Base-by-base conservation (phyloP, 768 basidiomycete species). In the Pleurotus pulmonarius region DNA sequence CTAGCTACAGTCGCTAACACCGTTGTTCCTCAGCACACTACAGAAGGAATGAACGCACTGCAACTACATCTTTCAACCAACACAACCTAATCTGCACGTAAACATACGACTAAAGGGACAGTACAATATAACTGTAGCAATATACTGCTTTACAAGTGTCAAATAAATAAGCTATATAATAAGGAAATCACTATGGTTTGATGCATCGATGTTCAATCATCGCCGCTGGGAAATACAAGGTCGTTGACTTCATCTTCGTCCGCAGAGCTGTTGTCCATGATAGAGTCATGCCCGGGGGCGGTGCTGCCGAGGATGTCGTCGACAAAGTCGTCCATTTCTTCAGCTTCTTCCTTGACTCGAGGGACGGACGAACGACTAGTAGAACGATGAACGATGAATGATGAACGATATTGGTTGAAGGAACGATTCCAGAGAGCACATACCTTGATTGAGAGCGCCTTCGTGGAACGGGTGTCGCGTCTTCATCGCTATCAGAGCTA, bases 201-300 rank as follows among this genome's bases (percentile, higher is more conserved):
- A 20, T 20, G 20, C 3, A 20, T 20, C 9, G 11, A 34, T 8
- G 3, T 11, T n/a, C 16, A 26, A 49, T 49, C 48, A 5, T 49
- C 48, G 4, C 26, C 48, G 11, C 26, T 25, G 1, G 13, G 20
- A 6, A 29, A 20, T n/a, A 49, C 48, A 9, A 81, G 68, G 62
- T 73, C 75, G 56, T 75, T 71, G 13, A 84, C 82, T 68, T 83
- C 81, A 1, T 80, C 80, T 7, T 77, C 75, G 45, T 80, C 82
- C 15, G 77, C 79, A 41, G 75, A 75, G 49, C 71, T 71, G 7
- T 65, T 64, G 24, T 83, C 82, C 69, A 85, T 80, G 20, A 85
- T 80, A 3, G 83, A 83, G 67, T 81, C 79, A 45, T 70, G 65
- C 9, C 69, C 58, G 9, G 63, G 48, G 47, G 64, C 62, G 43